Evolutionary conservation across 2,329 filamentous ascomycete species (phyloP).

Genomic region (Periconia digitata): DNA sequence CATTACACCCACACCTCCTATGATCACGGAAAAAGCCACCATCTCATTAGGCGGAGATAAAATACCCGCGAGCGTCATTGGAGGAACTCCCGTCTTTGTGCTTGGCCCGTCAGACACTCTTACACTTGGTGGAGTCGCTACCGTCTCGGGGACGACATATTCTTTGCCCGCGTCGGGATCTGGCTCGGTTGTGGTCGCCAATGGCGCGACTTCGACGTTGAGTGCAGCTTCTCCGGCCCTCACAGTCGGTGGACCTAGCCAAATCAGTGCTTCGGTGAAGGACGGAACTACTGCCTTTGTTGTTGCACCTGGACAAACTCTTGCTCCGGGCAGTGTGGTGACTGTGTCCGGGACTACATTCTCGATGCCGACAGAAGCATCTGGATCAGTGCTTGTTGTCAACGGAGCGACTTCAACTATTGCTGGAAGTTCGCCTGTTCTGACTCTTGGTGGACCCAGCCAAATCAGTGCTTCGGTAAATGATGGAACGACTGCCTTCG

Average conservation of each 20-base stretch:
- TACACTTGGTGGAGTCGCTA: constrained; percentile 6
- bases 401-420: constrained; percentile 35
- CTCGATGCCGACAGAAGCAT: constrained; percentile 24
- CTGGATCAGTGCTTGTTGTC: constrained; percentile 33
- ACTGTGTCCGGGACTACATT: constrained; percentile 32
- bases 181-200: constrained; percentile 9
- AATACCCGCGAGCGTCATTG: constrained; percentile 1
- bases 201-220: constrained; percentile 31
- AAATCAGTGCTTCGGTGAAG: constrained; percentile 7
- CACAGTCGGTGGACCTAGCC: constrained; percentile 14
- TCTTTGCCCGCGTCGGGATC: constrained; percentile 4
- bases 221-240: constrained; percentile 19
- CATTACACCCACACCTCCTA: constrained; percentile 18
- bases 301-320: constrained; percentile 22
- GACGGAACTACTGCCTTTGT: constrained; percentile 21
- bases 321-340: constrained; percentile 30
- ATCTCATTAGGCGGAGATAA: constrained; percentile 9
- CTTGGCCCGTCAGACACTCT: constrained; percentile 5
- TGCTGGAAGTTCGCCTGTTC: neutral
- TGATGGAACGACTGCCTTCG: constrained; percentile 18
- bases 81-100: constrained; percentile 5
- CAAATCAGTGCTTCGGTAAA: constrained; percentile 8
- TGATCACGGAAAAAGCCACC: constrained; percentile 17
- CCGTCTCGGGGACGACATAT: constrained; percentile 9
- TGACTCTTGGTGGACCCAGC: constrained; percentile 9